Percentiles rank a stretch among this genome's conserved stretches.
Evolutionary conservation across 257 asterid genomes (phyloP).

Genomic region (Mitragyna speciosa): DNA sequence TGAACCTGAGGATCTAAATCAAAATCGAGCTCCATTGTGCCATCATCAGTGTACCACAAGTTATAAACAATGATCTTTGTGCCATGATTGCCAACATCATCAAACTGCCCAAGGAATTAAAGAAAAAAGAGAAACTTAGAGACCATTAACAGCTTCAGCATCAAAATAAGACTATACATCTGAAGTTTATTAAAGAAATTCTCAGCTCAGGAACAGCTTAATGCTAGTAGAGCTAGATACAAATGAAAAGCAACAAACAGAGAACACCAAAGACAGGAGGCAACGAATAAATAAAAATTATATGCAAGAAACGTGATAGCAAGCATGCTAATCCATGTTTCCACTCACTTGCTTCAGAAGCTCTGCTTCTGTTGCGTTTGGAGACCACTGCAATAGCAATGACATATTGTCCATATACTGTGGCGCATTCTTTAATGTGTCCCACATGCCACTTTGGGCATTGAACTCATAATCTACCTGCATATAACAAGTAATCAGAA

Average conservation of each 20-base stretch:
- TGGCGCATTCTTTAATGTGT: conserved; percentile 40
- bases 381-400: conserved; percentile 77
- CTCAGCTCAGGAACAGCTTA: neutral
- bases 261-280: neutral
- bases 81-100: conserved; percentile 77
- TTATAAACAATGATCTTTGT: conserved; percentile 70
- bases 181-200: neutral
- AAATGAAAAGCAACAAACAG: neutral
- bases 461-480: conserved; percentile 79
- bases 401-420: conserved; percentile 56
- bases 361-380: conserved; percentile 63
- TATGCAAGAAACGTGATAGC: conserved; percentile 2
- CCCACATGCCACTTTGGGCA: conserved; percentile 48
- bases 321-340: conserved; percentile 16
- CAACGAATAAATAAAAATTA: neutral
- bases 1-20: conserved; percentile 76
- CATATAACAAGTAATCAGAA: conserved; percentile 9
- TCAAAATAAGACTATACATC: neutral
- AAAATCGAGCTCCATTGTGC: conserved; percentile 80
- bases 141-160: neutral
- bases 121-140: neutral
- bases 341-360: conserved; percentile 81
- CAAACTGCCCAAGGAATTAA: conserved; percentile 50
- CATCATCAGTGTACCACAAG: conserved; percentile 76
- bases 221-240: neutral